Percentiles rank a stretch among this genome's conserved stretches.
phyloP scores from a whole-genome alignment of 2,329 filamentous ascomycete species.

The Aspergillus melleus region DNA sequence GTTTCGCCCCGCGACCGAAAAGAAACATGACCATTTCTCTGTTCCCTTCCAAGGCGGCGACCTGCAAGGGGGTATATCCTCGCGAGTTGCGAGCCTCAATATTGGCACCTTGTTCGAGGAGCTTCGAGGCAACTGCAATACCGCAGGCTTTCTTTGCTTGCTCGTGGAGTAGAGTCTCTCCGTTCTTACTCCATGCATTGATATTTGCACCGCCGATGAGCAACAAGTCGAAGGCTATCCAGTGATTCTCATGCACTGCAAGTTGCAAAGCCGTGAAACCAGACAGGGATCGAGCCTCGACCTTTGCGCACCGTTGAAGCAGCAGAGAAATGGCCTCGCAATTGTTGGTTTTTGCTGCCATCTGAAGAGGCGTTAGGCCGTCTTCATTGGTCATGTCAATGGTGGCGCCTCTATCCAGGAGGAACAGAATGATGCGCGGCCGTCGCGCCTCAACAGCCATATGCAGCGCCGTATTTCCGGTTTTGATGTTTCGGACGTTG shows the following conservation, averaged over 20 bases:
- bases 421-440: conserved; percentile 28
- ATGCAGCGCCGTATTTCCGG: conserved; percentile 31
- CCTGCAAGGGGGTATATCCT: conserved; percentile 32
- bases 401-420: conserved; percentile 30
- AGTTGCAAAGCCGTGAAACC: conserved; percentile 29
- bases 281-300: conserved; percentile 24
- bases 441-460: conserved; percentile 25
- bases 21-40: conserved; percentile 28
- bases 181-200: conserved; percentile 30
- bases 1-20: conserved; percentile 23
- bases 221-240: conserved; percentile 32
- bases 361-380: conserved; percentile 30
- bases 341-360: conserved; percentile 30
- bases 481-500: conserved; percentile 23
- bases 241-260: conserved; percentile 24
- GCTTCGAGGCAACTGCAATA: conserved; percentile 20
- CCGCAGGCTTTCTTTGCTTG: conserved; percentile 19
- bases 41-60: conserved; percentile 28
- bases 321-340: conserved; percentile 31
- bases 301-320: conserved; percentile 24
- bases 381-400: conserved; percentile 26
- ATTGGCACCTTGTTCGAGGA: conserved; percentile 28
- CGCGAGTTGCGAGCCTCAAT: conserved; percentile 28
- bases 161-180: conserved; percentile 30
- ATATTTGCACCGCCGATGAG: conserved; percentile 31